Base-by-base conservation (phyloP, 768 basidiomycete genomes). In the Filobasidium wieringae region DNA sequence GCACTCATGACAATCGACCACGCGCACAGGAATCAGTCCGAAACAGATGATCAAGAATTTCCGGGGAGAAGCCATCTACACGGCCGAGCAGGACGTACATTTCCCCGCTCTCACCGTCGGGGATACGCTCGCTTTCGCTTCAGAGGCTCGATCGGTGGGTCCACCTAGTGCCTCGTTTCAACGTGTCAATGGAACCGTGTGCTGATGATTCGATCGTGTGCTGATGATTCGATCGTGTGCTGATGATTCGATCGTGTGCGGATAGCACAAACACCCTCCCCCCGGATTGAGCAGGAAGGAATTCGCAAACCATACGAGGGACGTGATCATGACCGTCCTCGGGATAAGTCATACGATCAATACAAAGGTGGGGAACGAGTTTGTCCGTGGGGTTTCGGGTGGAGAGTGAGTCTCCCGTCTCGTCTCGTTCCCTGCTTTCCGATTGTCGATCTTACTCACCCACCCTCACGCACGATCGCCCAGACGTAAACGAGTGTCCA, bases 281-380 rank as follows among this genome's bases (percentile, higher is more conserved):
- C 78, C 41, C 14, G 68, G 75, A 27, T 60, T 77, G 49, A 59
- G 74, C 31, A 59, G 70, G 43, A 65, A 74, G 17, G 64, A 75
- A 43, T 77, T 74, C 54, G 75, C 77, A n/a, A n/a, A n/a, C n/a
- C n/a, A 76, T 54, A 60, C 77, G 58, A 69, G 77, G 0, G 81
- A 85, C 49, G 74, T 84, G 2, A 71, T 83, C 22, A 76, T 79
- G 67, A 82, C 82, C 0, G 78, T 87, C 30, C 88, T 90, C 64
- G 88, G 89, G 12, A 78, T 93, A 63, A 76, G 77, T 2, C 86
- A 87, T 66, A 83, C 80, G 2, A 79, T 79, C 67, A 78, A 83
- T 55, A 90, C 87, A 0, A 79, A 80, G 53, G 78, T 92, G 45
- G 90, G 90, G 6, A 81, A 90, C 75, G 85, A 83, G 17, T 79